Evolutionary conservation across 1,139 yeast species (phyloP).

Genomic region (Candida gigantensis): DNA sequence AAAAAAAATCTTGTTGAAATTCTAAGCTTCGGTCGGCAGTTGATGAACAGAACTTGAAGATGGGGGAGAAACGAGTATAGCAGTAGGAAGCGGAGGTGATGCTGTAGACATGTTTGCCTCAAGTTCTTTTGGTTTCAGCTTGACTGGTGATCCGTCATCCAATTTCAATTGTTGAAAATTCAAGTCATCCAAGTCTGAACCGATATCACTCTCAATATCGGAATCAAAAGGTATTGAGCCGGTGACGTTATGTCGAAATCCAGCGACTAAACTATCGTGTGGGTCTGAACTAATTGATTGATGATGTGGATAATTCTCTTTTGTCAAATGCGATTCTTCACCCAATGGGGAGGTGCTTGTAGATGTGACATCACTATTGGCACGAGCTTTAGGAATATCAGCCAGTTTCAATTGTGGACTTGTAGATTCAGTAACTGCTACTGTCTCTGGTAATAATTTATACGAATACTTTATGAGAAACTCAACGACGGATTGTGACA

Average conservation of each 20-base stretch:
- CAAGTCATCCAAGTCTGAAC: conserved; percentile 15
- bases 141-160: conserved; percentile 10
- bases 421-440: conserved; percentile 6
- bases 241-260: conserved; percentile 27
- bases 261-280: conserved; percentile 25
- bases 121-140: conserved; percentile 1
- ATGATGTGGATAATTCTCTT: conserved; percentile 4
- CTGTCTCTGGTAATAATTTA: conserved; percentile 57
- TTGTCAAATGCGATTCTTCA: conserved; percentile 7
- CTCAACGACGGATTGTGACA: conserved; percentile 84
- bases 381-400: conserved; percentile 1
- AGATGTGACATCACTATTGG: conserved; percentile 17
- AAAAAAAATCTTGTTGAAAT: no score
- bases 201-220: conserved; percentile 26
- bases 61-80: background rate
- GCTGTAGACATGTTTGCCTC: background rate
- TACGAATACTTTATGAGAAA: conserved; percentile 86
- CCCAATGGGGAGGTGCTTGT: conserved; percentile 21
- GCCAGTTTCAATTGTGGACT: conserved; percentile 4
- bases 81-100: background rate
- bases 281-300: conserved; percentile 11
- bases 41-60: background rate
- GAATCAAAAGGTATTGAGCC: conserved; percentile 27
- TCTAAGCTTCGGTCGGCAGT: no score
- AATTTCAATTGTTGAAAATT: conserved; percentile 13